Conservation (phyloP, 192 early-diverging fungal species). For the Mortierella antarctica region DNA sequence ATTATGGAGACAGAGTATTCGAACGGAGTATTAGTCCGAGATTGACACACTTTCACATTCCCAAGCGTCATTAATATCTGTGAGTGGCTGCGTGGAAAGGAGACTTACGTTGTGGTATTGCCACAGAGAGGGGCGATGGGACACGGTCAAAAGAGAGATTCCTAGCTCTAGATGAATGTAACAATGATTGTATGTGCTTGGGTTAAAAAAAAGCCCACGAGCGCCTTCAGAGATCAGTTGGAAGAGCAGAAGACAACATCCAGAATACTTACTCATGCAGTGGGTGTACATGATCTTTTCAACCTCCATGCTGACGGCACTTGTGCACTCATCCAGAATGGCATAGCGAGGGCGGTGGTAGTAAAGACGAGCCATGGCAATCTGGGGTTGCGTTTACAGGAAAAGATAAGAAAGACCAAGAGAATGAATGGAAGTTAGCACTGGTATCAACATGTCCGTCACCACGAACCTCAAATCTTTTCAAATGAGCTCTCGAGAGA, state of each 20-base stretch:
- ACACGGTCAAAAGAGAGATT: slow-evolving; percentile 94
- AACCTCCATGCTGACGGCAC: slow-evolving; percentile 93
- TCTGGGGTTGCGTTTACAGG: slow-evolving; percentile 35
- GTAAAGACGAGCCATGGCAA: slow-evolving; percentile 97
- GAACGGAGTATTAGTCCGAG: not conserved
- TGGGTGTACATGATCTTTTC: slow-evolving; percentile 93
- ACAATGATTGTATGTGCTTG: slow-evolving; percentile 4
- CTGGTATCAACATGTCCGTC: not conserved
- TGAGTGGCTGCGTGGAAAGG: not conserved
- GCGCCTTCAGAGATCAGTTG: not conserved
- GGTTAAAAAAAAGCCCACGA: not conserved
- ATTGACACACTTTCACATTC: not conserved
- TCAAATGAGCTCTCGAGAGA: slow-evolving; percentile 10
- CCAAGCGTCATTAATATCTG: too few species aligned
- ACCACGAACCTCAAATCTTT: too few species aligned
- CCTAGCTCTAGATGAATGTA: slow-evolving; percentile 63
- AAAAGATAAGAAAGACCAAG: slow-evolving; percentile 1
- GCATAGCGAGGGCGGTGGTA: slow-evolving; percentile 96
- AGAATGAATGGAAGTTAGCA: not conserved
- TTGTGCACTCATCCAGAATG: slow-evolving; percentile 94
- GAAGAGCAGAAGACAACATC: not conserved
- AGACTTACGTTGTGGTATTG: slow-evolving; percentile 89
- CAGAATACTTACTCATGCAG: slow-evolving; percentile 60
- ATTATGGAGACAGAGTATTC: not conserved
- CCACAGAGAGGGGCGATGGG: slow-evolving; percentile 95